Percentiles rank a stretch among this genome's conserved stretches.
phyloP scores from a whole-genome alignment of 2,329 filamentous ascomycete species.

The Fusarium marasasianum region DNA sequence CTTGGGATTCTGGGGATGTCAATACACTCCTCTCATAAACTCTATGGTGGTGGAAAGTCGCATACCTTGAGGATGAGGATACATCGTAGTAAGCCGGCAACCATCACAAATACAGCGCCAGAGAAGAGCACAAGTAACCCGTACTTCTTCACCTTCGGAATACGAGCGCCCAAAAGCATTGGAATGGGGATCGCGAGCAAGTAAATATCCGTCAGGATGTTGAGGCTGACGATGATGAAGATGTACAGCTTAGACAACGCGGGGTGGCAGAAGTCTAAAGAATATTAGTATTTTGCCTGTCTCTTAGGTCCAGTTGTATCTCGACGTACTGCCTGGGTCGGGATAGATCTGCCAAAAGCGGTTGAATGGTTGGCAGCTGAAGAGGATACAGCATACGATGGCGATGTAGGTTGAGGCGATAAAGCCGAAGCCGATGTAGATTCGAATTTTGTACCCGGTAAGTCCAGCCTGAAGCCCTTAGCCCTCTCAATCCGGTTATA shows the following conservation, averaged over 20 bases:
- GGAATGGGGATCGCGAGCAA: conserved; percentile 54
- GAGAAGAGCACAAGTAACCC: conserved; percentile 61
- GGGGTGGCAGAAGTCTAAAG: conserved; percentile 48
- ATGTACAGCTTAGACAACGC: conserved; percentile 53
- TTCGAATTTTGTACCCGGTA: conserved; percentile 27
- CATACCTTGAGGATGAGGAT: conserved; percentile 49
- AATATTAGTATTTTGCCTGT: no score
- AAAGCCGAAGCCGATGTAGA: conserved; percentile 48
- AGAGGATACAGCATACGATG: conserved; percentile 46
- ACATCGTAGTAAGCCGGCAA: conserved; percentile 49
- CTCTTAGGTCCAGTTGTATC: no score
- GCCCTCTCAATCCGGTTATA: conserved; percentile 3
- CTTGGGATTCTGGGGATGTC: conserved; percentile 43
- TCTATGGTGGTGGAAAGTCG: fast-evolving
- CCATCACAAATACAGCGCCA: conserved; percentile 52
- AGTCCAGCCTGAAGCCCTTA: conserved; percentile 39
- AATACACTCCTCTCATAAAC: not conserved
- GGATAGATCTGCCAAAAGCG: conserved; percentile 56
- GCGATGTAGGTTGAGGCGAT: conserved; percentile 48
- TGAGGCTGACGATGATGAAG: conserved; percentile 49
- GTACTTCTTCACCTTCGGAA: conserved; percentile 60
- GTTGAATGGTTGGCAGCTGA: conserved; percentile 49
- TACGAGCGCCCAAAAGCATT: conserved; percentile 62
- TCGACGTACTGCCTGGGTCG: conserved; percentile 50
- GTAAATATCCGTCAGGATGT: conserved; percentile 53